phyloP scores from a whole-genome alignment of 768 basidiomycete species.

The Podaxis carcinomalis region DNA sequence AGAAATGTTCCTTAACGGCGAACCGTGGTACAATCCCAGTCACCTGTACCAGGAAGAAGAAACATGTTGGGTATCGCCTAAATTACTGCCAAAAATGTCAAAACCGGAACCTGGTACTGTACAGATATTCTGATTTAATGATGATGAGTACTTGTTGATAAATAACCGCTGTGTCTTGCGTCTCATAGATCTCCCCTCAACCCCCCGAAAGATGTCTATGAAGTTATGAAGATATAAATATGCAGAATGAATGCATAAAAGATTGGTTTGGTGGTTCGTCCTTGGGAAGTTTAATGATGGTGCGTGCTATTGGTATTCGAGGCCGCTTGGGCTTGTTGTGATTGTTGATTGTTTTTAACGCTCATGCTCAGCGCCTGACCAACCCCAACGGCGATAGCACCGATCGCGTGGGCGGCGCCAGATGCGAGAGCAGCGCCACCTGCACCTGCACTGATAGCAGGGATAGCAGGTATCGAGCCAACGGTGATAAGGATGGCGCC shows the following conservation, averaged over 20 bases:
- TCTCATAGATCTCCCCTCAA: not conserved
- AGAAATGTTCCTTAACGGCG: constrained; percentile 43
- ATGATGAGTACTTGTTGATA: not conserved
- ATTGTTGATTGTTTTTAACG: constrained; percentile 24
- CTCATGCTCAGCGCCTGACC: constrained; percentile 43
- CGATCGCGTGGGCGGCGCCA: constrained; percentile 71
- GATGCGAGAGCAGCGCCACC: constrained; percentile 73
- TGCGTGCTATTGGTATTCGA: not conserved
- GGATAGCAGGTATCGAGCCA: constrained; percentile 69
- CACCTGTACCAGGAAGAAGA: constrained; percentile 1
- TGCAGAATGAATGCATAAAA: not conserved
- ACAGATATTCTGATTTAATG: not conserved
- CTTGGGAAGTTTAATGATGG: not conserved
- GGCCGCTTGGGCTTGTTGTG: constrained; percentile 2
- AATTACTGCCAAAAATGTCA: not conserved
- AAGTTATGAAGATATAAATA: constrained; percentile 6
- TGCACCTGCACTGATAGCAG: constrained; percentile 62
- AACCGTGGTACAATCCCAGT: constrained; percentile 11
- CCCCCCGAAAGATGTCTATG: not conserved
- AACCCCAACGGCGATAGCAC: constrained; percentile 73
- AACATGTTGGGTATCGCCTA: constrained; percentile 8
- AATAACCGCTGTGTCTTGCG: not conserved
- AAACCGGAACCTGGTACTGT: not conserved
- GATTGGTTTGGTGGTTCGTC: not conserved
- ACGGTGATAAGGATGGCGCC: constrained; percentile 78